These are phyloP conservation scores for Paxillus involutus DNA, from an alignment of 768 basidiomycete genomes.

Conservation along the genomic window DNA sequence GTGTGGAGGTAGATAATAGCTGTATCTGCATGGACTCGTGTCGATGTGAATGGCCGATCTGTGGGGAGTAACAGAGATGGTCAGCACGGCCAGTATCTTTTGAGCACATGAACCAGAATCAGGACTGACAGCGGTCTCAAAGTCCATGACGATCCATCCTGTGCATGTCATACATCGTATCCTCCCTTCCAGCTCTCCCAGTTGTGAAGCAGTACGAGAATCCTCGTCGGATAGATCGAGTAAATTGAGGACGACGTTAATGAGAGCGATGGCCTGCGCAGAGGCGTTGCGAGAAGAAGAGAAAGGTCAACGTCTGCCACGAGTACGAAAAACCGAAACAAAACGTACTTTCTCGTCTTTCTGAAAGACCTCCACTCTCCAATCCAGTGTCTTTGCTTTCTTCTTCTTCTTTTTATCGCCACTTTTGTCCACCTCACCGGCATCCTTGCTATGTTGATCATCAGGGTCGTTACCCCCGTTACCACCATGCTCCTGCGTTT, in stretches of 20 bases:
- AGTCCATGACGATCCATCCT: slow-evolving; percentile 47
- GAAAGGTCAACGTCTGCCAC: not conserved
- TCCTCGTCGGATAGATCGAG: slow-evolving; percentile 31
- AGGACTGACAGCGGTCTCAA: slow-evolving; percentile 44
- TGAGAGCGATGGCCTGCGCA: slow-evolving; percentile 46
- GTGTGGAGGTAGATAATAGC: slow-evolving; percentile 23
- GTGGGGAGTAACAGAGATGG: not conserved
- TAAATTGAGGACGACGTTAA: slow-evolving; percentile 38
- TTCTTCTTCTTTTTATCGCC: slow-evolving; percentile 6
- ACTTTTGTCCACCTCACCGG: slow-evolving; percentile 12
- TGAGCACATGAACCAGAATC: no score
- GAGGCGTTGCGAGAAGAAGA: not conserved
- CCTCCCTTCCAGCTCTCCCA: slow-evolving; percentile 27
- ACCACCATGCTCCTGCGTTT: not conserved
- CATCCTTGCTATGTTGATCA: slow-evolving; percentile 23
- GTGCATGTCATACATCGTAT: slow-evolving; percentile 53
- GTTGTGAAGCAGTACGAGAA: slow-evolving; percentile 14
- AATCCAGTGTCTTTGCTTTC: slow-evolving; percentile 30
- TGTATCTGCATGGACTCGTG: slow-evolving; percentile 52
- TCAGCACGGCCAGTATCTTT: not conserved
- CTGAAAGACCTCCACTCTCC: slow-evolving; percentile 54
- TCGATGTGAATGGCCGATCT: slow-evolving; percentile 67
- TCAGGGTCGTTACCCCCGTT: not conserved
- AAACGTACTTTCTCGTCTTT: slow-evolving; percentile 54
- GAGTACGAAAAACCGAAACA: not conserved